phyloP scores from a whole-genome alignment of 768 basidiomycete genomes.

The Suillus sp. region DNA sequence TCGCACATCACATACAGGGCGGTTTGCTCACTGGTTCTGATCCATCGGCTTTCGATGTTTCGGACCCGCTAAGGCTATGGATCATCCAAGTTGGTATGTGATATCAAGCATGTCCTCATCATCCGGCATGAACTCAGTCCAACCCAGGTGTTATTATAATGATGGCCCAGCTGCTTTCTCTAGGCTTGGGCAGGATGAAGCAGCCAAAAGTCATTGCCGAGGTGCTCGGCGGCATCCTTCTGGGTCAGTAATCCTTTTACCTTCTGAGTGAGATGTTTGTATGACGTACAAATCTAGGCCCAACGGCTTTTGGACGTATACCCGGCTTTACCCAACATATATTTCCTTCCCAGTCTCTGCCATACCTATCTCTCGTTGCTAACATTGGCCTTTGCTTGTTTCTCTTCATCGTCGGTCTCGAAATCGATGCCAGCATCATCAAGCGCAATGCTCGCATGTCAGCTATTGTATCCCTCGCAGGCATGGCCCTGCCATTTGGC shows the following conservation, averaged over 20 bases:
- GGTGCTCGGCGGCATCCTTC: conserved; percentile 85
- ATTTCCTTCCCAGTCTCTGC: conserved; percentile 70
- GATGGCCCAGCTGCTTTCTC: conserved; percentile 73
- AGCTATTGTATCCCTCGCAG: conserved; percentile 70
- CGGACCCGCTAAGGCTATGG: conserved; percentile 77
- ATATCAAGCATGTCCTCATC: neutral
- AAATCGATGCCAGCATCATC: conserved; percentile 82
- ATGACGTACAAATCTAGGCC: conserved; percentile 24
- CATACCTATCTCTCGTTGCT: conserved; percentile 84
- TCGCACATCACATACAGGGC: conserved; percentile 46
- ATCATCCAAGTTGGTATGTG: conserved; percentile 70
- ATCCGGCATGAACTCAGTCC: conserved; percentile 10
- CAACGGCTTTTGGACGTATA: conserved; percentile 74
- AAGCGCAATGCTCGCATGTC: conserved; percentile 74
- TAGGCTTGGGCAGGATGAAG: conserved; percentile 64
- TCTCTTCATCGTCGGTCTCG: conserved; percentile 91
- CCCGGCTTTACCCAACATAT: conserved; percentile 86
- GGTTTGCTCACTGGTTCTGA: conserved; percentile 80
- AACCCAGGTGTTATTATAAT: conserved; percentile 71
- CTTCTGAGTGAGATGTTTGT: conserved; percentile 26
- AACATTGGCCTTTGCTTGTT: conserved; percentile 89
- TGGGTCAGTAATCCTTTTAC: conserved; percentile 48
- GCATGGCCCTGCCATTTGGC: conserved; percentile 87
- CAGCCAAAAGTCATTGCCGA: conserved; percentile 96
- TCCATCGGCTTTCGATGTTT: conserved; percentile 59